Base-by-base conservation (phyloP, 352 stramenopile species). In the Pythium myriotylum region DNA sequence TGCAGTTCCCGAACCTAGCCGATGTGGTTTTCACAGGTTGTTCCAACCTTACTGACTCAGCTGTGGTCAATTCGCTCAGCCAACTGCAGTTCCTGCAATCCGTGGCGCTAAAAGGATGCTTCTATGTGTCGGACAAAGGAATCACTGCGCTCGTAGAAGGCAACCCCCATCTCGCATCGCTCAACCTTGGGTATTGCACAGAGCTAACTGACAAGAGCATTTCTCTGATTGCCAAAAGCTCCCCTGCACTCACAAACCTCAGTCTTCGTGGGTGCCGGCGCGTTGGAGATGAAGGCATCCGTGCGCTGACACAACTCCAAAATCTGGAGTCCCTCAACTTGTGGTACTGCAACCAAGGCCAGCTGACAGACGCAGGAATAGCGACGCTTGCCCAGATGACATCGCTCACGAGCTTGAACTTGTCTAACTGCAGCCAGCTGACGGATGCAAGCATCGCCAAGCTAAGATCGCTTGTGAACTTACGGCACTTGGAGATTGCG, bases 321-420 rank as follows among this genome's bases (percentile, higher is more conserved):
- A 55, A 74, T 17, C 58, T 91, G 14, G 58, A 73, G 52, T 83
- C 70, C 19, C 78, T 93, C 35, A 91, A 91, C 19, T 57, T 93
- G 4, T 93, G 81, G 84, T 93, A 93, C 65, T 91, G 81, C 68
- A 84, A 88, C 56, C 84, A 93, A 74, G 84, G 81, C 0, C 68
- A 86, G 46, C 70, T 93, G 23, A 91, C 82, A 0, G 84, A 93
- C 56, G 68, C 27, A 2, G 82, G 81, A 6, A 80, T 93, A 47
- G 68, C 65, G 0, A 73, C 77, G 3, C 62, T 93, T 1, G 61
- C 74, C 5, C 37, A 53, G 12, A 72, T 91, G 33, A 71, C 59
- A 12, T 86, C 79, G 43, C 70, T 93, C 29, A 89, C 77, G 20
- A 86, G 76, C 53, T 59, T 93, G 20, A 91, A 91, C 51, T 43